These are phyloP conservation scores for Tetrahymena borealis DNA, from an alignment of 73 alveolate species.

Conservation along the genomic window DNA sequence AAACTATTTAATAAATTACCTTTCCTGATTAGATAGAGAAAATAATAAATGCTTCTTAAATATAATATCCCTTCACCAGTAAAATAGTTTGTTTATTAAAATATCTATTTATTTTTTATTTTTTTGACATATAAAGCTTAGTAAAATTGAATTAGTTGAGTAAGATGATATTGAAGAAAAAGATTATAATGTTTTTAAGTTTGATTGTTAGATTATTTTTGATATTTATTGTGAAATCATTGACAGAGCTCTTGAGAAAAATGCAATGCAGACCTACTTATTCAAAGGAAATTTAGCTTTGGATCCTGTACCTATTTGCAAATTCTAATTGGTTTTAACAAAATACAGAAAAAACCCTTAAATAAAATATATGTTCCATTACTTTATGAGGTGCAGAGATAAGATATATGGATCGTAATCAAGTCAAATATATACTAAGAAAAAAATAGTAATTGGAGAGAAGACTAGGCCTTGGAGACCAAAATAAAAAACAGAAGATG, in stretches of 20 bases:
- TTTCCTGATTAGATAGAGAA: background rate
- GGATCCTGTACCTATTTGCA: background rate
- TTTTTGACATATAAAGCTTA: background rate
- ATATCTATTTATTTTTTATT: background rate
- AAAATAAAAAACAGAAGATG: background rate
- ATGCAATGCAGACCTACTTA: background rate
- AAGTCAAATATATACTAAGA: background rate
- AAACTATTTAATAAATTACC: background rate
- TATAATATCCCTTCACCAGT: background rate
- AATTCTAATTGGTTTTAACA: background rate
- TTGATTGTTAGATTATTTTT: background rate
- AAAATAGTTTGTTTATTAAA: background rate
- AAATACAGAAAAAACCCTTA: background rate
- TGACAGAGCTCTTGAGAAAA: background rate
- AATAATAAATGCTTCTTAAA: background rate
- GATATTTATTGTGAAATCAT: background rate
- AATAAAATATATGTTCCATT: background rate
- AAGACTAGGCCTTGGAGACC: background rate
- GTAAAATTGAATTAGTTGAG: background rate
- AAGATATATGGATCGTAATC: background rate
- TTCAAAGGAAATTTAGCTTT: background rate
- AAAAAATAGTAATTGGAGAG: background rate
- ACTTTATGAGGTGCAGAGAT: background rate
- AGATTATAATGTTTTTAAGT: background rate
- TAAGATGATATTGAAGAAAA: background rate